Conservation (phyloP, 2,329 filamentous ascomycete species). For the Colletotrichum limetticola region DNA sequence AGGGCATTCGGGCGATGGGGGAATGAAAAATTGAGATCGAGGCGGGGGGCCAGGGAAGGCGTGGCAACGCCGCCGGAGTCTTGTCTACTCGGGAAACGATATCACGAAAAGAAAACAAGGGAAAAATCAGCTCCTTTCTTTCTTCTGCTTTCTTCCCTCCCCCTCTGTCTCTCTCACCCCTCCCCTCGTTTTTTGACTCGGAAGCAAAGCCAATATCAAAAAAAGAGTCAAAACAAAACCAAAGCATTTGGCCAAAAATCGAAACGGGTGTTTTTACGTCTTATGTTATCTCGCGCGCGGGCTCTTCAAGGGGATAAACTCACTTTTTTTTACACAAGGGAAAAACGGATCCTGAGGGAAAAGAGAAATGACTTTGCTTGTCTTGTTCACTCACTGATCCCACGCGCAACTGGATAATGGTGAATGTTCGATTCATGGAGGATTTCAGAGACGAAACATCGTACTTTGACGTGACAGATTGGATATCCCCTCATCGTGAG, state of each 20-base stretch:
- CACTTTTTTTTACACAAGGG: constrained; percentile 19
- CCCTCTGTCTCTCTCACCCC: neutral
- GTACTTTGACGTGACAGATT: neutral
- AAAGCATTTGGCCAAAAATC: constrained; percentile 5
- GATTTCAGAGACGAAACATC: neutral
- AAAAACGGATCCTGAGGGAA: constrained; percentile 27
- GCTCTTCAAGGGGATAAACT: neutral
- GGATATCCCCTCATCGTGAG: too few species aligned
- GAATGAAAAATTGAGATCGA: constrained; percentile 3
- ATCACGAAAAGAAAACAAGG: constrained; percentile 18
- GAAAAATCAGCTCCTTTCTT: neutral
- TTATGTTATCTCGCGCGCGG: constrained; percentile 21
- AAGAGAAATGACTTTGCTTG: constrained; percentile 27
- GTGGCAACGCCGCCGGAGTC: constrained; percentile 5
- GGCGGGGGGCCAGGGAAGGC: neutral
- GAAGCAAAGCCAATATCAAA: constrained; percentile 31
- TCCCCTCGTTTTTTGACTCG: constrained; percentile 22
- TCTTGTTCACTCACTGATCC: constrained; percentile 6
- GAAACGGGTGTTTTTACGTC: constrained; percentile 19
- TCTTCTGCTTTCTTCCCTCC: neutral
- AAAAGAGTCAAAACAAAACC: constrained; percentile 35
- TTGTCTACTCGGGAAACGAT: constrained; percentile 18
- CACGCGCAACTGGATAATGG: neutral
- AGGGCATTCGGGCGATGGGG: constrained; percentile 24
- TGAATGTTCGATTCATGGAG: neutral